phyloP scores from a whole-genome alignment of 768 basidiomycete genomes.

The Candolleomyces efflorescens region DNA sequence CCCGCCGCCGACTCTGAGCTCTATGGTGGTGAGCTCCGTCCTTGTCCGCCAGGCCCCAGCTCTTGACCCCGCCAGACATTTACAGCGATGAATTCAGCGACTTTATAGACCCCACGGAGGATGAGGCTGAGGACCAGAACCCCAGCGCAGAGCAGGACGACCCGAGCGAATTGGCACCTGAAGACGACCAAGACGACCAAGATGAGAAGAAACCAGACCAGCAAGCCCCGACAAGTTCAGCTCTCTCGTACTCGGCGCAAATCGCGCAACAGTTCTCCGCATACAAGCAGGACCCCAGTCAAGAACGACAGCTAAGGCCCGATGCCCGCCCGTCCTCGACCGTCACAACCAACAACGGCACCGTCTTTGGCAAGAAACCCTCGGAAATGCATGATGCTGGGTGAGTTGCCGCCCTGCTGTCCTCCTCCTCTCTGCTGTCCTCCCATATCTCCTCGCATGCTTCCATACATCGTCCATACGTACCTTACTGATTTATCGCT shows the following conservation, averaged over 20 bases:
- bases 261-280: conserved; percentile 62
- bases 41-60: conserved; percentile 25
- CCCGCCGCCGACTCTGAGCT: conserved; percentile 27
- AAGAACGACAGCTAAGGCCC: conserved; percentile 46
- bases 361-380: conserved; percentile 54
- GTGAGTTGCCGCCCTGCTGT: conserved; percentile 42
- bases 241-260: conserved; percentile 56
- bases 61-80: conserved; percentile 34
- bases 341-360: conserved; percentile 22
- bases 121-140: conserved; percentile 22
- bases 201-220: background rate
- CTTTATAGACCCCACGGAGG: conserved; percentile 22
- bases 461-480: background rate
- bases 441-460: background rate
- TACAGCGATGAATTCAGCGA: conserved; percentile 51
- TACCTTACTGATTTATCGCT: background rate
- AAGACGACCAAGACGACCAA: background rate
- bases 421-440: background rate
- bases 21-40: conserved; percentile 23
- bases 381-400: conserved; percentile 81
- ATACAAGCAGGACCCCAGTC: conserved; percentile 63
- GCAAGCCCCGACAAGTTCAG: background rate
- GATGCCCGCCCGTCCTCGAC: conserved; percentile 13
- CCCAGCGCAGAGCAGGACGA: conserved; percentile 3
- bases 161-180: conserved; percentile 16